These are phyloP conservation scores for Umbelopsis sp. DNA, from an alignment of 192 early-diverging fungal genomes.

Conservation along the genomic window DNA sequence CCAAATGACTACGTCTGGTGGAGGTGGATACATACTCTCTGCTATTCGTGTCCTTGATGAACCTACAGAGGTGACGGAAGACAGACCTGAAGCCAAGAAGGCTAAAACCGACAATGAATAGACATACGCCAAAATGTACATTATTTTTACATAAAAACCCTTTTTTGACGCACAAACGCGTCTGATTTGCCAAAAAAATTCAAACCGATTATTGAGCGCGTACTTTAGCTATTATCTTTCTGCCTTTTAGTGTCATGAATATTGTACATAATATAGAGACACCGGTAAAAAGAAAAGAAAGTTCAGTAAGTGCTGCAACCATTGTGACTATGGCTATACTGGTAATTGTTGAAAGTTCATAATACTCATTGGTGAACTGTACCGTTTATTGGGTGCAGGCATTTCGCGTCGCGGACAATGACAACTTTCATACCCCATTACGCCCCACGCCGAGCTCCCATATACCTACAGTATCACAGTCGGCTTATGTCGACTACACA, in stretches of 20 bases:
- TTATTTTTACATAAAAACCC: too few relatives aligned
- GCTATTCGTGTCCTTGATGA: constrained; percentile 60
- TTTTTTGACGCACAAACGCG: background rate
- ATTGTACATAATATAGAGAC: background rate
- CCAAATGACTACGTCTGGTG: constrained; percentile 73
- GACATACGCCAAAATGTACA: background rate
- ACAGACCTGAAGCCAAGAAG: constrained; percentile 12
- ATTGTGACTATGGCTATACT: background rate
- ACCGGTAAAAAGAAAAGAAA: background rate
- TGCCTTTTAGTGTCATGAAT: background rate
- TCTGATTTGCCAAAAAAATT: background rate
- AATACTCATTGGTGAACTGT: too few relatives aligned
- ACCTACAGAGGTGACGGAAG: background rate
- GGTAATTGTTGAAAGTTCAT: too few relatives aligned
- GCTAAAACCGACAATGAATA: background rate
- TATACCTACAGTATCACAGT: constrained; percentile 16
- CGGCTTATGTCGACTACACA: constrained; percentile 39
- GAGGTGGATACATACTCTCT: constrained; percentile 71
- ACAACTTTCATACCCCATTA: constrained; percentile 11
- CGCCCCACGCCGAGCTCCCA: background rate
- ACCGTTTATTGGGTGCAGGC: too few relatives aligned
- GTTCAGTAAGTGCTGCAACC: background rate
- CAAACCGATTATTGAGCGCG: background rate
- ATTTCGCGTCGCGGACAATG: background rate
- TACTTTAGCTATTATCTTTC: background rate